Evolutionary conservation across 2,329 filamentous ascomycete genomes (phyloP), one percentile per base, ranked within the genome.

Genomic region (Phaeophleospora eucalypticola): DNA sequence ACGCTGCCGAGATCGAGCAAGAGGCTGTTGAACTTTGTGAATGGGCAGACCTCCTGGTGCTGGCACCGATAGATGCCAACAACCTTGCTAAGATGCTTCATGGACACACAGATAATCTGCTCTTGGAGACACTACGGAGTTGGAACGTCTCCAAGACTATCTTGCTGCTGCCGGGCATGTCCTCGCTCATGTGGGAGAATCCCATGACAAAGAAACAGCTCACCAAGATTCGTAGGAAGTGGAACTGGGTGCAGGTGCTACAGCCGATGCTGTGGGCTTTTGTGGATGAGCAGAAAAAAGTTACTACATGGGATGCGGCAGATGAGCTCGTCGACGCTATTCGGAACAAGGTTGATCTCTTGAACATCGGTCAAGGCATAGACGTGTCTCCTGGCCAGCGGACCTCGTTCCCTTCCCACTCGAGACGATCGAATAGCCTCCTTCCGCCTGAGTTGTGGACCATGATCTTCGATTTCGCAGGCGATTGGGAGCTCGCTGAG

Each of bases 101-200:
- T 44, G 90, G 90, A 43, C 79, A 91, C 47, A 84, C 87, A 2
- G 88, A 88, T 60, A 94, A 84, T 21, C 76, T 95, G 44, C 75
- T 94, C 6, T 76, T 94, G 43, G 86, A 91, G 58, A 80, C 95
- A 1, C 66, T 96, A 40, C 80, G 90, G 43, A 86, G 87, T 46
- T 96, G 90, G 90, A 84, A 94, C 59, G 82, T 86, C 0, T 84
- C 84, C 4, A 95, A 95, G 70, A 86, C 84, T 58, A 86, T 95
- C 21, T 71, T 95, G 40, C 72, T 96, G 47, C 83, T 95, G 4
- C 89, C 90, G 0, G 88, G 87, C 54, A 94, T 96, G 89, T 91
- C 87, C 27, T 82, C 81, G 1, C 79, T 86, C 50, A 89, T 91
- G 82, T 95, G 89, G 89, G 83, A 90, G 63, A 89, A 93, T 60